Conservation (phyloP, 2,329 filamentous ascomycete species). For the Diplodia mutila region DNA sequence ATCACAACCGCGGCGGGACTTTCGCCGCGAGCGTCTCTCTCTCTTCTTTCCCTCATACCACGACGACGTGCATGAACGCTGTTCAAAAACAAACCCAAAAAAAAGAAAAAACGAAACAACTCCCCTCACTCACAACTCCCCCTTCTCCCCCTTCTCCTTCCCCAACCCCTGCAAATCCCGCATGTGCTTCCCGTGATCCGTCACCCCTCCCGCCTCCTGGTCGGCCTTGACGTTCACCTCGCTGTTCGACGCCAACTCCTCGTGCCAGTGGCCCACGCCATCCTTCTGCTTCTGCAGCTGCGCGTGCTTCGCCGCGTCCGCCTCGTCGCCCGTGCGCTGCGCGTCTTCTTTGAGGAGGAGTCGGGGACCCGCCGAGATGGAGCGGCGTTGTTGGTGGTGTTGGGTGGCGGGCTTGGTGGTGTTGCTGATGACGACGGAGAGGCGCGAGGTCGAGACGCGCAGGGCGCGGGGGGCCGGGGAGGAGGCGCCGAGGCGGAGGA, state of each 20-base stretch:
- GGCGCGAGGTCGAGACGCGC: neutral
- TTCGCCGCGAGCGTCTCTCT: neutral
- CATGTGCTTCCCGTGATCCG: constrained; percentile 48
- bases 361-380: constrained; percentile 35
- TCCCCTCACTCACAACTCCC: neutral
- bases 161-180: constrained; percentile 50
- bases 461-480: neutral
- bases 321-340: constrained; percentile 42
- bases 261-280: constrained; percentile 48
- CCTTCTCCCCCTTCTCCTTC: constrained; percentile 46
- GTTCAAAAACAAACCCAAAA: no score
- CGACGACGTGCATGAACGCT: no score
- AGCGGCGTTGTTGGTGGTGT: constrained; percentile 28
- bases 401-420: no score
- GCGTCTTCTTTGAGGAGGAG: constrained; percentile 47
- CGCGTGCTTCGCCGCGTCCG: constrained; percentile 50
- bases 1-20: neutral
- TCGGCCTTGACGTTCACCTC: constrained; percentile 46
- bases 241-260: constrained; percentile 46
- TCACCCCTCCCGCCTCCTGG: constrained; percentile 38
- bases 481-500: neutral
- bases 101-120: neutral
- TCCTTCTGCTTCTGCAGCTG: constrained; percentile 49
- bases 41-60: no score
- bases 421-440: no score